phyloP scores from a whole-genome alignment of 208 protist species.

The Leishmania gerbilli region DNA sequence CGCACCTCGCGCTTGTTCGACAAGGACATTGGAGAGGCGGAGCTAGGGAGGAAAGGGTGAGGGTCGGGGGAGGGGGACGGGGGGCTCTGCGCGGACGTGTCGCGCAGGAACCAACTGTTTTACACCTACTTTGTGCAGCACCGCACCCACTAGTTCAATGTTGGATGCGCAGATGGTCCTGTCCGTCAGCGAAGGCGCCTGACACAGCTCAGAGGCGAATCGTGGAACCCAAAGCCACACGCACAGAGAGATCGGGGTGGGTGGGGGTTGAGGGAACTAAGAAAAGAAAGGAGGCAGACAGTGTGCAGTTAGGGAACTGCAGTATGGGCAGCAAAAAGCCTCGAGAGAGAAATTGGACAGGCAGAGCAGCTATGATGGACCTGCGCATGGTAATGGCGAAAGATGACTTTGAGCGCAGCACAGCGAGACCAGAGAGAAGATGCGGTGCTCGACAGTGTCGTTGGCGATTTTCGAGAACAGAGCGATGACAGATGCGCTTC shows the following conservation, averaged over 20 bases:
- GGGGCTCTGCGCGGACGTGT: neutral
- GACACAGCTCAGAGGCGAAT: neutral
- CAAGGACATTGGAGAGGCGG: slow-evolving; percentile 28
- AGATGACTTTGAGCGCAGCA: neutral
- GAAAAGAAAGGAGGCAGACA: neutral
- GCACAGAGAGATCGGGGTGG: neutral
- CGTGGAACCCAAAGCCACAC: neutral
- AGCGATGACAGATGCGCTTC: neutral
- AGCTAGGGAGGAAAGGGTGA: neutral
- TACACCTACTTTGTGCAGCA: neutral
- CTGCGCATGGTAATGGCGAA: neutral
- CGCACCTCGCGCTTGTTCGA: slow-evolving; percentile 76
- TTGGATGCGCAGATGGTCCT: neutral
- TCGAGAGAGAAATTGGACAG: neutral
- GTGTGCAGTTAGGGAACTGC: neutral
- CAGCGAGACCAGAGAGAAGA: neutral
- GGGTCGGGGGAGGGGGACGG: too few species aligned
- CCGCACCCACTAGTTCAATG: neutral
- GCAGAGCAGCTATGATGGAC: neutral
- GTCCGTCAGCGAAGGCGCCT: neutral
- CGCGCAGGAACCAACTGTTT: neutral
- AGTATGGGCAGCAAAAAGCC: neutral
- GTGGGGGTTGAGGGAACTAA: neutral
- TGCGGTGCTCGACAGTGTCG: neutral
- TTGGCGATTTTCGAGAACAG: neutral